Evolutionary conservation across 495 filamentous ascomycete genomes (phyloP).

Genomic region (Aspergillus sparsus): DNA sequence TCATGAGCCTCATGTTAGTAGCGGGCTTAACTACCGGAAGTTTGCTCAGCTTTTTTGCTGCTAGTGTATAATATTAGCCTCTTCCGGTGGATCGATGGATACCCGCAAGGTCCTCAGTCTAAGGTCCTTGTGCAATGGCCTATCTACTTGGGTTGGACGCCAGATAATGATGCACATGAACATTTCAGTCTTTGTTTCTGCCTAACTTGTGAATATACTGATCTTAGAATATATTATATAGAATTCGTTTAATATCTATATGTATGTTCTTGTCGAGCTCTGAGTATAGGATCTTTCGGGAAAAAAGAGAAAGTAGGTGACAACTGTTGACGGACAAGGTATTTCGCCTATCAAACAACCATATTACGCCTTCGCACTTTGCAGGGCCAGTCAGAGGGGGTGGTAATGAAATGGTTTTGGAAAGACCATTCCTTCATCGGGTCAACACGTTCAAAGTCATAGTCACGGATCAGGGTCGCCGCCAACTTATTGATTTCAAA

Average conservation of each 20-base stretch:
- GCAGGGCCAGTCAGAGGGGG: conserved; percentile 44
- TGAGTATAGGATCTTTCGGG: too few species aligned
- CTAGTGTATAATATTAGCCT: conserved; percentile 33
- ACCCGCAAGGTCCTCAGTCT: neutral
- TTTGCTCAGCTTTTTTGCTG: conserved; percentile 79
- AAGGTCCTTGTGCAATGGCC: neutral
- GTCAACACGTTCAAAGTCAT: conserved; percentile 41
- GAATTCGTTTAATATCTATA: too few species aligned
- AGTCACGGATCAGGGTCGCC: conserved; percentile 44
- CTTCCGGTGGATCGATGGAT: neutral
- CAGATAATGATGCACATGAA: conserved; percentile 5
- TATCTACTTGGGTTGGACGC: neutral
- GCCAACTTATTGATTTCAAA: conserved; percentile 48
- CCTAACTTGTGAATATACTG: neutral
- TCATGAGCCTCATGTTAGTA: conserved; percentile 89
- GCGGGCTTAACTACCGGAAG: conserved; percentile 82
- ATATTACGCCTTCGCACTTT: conserved; percentile 1
- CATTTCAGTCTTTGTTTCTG: neutral
- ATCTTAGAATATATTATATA: neutral
- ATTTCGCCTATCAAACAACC: neutral
- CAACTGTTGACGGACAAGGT: too few species aligned
- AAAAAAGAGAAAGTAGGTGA: too few species aligned
- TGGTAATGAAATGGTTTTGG: conserved; percentile 38
- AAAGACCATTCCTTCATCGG: conserved; percentile 41
- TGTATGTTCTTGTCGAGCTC: too few species aligned